These are phyloP conservation scores for Pythium brachiatum DNA, from an alignment of 352 stramenopile species.

Conservation along the genomic window DNA sequence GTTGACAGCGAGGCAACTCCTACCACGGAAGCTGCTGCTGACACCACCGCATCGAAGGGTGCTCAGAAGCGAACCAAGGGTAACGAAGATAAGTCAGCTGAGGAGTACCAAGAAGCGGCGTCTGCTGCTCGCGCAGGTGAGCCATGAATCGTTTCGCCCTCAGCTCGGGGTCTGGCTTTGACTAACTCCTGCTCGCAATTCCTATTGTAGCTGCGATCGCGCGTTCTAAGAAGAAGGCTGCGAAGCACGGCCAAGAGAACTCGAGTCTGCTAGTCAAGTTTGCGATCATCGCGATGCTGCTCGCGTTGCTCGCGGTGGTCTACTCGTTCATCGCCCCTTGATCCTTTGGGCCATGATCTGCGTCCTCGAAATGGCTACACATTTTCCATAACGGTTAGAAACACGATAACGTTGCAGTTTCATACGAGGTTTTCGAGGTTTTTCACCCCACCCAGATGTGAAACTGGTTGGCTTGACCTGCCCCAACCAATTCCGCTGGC, in stretches of 20 bases:
- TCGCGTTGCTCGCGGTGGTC: constrained; percentile 13
- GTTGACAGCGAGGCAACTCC: constrained; percentile 51
- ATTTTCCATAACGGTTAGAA: constrained; percentile 8
- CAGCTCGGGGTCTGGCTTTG: no score
- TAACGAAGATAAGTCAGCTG: constrained; percentile 17
- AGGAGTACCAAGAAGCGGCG: constrained; percentile 44
- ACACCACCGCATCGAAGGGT: constrained; percentile 11
- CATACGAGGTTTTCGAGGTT: constrained; percentile 29
- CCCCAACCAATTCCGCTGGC: constrained; percentile 23
- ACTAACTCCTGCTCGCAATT: no score
- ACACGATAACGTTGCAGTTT: background rate
- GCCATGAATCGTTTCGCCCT: background rate
- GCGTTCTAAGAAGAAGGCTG: constrained; percentile 63
- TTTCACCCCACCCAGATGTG: background rate
- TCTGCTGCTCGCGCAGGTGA: constrained; percentile 54
- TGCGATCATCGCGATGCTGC: background rate
- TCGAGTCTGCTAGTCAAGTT: constrained; percentile 13
- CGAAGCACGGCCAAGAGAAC: constrained; percentile 32
- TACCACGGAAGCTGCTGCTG: constrained; percentile 18
- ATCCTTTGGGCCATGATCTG: no score
- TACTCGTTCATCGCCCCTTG: constrained; percentile 22
- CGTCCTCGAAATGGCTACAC: constrained; percentile 21
- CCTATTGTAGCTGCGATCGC: constrained; percentile 52
- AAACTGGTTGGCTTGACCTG: constrained; percentile 18
- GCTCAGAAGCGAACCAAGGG: constrained; percentile 14